These are phyloP conservation scores for Smallanthus sonchifolius DNA, from an alignment of 129 eudicot species.

Conservation along the genomic window DNA sequence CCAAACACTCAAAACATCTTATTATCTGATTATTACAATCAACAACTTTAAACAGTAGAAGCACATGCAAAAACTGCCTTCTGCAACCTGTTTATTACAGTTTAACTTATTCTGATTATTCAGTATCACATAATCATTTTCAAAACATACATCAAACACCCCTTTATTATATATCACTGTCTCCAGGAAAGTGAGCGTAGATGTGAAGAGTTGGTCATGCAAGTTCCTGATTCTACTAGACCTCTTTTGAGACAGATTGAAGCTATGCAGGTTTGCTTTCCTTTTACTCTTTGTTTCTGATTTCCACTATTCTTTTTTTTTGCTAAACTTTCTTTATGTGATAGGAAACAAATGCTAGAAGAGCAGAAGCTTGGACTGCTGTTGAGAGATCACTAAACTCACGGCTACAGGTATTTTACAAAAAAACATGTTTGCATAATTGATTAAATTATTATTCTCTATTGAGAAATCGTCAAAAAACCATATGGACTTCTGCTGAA, in stretches of 20 bases:
- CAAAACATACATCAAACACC: neutral
- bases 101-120: neutral
- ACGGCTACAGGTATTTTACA: constrained; percentile 66
- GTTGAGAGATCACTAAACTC: constrained; percentile 84
- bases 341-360: constrained; percentile 83
- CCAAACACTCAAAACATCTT: neutral
- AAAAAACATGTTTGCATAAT: neutral
- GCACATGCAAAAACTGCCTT: neutral
- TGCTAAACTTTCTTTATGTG: neutral
- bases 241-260: constrained; percentile 94
- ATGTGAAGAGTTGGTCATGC: constrained; percentile 89
- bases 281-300: neutral
- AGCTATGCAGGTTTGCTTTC: constrained; percentile 73
- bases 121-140: neutral
- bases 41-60: neutral
- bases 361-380: constrained; percentile 91
- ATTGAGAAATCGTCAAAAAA: neutral
- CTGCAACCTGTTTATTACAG: neutral
- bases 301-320: neutral
- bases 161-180: constrained; percentile 2
- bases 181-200: constrained; percentile 88
- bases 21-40: neutral
- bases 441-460: neutral
- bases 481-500: neutral
- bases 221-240: constrained; percentile 97